These are phyloP conservation scores for Tephrocybe rancida DNA, from an alignment of 768 basidiomycete species.

Conservation along the genomic window DNA sequence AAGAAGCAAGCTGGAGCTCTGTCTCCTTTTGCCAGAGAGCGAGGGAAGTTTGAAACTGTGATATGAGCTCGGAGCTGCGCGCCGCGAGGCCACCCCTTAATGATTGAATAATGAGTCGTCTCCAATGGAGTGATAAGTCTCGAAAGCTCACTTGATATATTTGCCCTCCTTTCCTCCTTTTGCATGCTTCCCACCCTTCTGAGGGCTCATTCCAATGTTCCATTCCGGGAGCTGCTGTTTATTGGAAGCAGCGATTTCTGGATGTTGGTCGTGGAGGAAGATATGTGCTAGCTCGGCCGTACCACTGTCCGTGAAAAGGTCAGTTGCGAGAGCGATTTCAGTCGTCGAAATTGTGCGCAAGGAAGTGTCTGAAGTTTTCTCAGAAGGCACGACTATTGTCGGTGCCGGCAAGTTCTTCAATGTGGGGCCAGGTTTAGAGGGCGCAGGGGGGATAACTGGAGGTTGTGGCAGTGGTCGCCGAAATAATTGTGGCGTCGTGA, in stretches of 20 bases:
- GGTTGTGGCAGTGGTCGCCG: slow-evolving; percentile 10
- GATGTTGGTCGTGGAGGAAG: slow-evolving; percentile 49
- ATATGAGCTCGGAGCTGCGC: slow-evolving; percentile 43
- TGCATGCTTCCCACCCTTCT: slow-evolving; percentile 38
- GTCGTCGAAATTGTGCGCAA: slow-evolving; percentile 55
- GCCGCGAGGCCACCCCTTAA: slow-evolving; percentile 62
- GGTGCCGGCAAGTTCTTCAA: slow-evolving; percentile 30
- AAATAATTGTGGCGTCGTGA: not conserved
- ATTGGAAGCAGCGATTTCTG: slow-evolving; percentile 31
- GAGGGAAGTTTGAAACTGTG: slow-evolving; percentile 46
- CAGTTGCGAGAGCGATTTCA: slow-evolving; percentile 51
- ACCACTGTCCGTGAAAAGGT: slow-evolving; percentile 52
- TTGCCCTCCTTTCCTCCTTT: slow-evolving; percentile 39
- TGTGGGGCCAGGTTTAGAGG: slow-evolving; percentile 15
- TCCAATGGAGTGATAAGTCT: not conserved
- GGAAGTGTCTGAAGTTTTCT: slow-evolving; percentile 30
- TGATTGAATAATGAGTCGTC: not conserved
- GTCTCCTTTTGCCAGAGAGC: slow-evolving; percentile 56
- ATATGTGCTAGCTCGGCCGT: slow-evolving; percentile 54
- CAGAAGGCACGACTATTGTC: slow-evolving; percentile 17
- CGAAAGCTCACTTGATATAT: slow-evolving; percentile 47
- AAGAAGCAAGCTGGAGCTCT: slow-evolving; percentile 31
- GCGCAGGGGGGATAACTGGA: slow-evolving; percentile 13
- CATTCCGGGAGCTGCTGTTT: slow-evolving; percentile 37
- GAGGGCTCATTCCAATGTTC: slow-evolving; percentile 62